A percentile compares a stretch with the other conserved stretches of the same genome.
These are phyloP conservation scores for Selenicereus undatus DNA, from an alignment of 148 eudicot species.

Conservation along the genomic window DNA sequence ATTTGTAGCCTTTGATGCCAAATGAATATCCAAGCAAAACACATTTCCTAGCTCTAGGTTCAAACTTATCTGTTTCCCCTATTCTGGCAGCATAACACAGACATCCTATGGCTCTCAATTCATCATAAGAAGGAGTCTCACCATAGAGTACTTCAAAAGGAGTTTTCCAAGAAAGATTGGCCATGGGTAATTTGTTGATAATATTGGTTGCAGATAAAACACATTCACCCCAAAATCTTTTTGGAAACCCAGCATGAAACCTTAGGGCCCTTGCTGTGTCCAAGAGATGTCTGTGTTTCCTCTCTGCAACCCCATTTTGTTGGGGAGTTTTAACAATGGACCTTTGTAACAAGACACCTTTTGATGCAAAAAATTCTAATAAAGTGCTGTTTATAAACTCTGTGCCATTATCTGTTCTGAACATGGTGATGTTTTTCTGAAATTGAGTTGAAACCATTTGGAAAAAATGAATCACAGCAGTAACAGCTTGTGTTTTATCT, in stretches of 20 bases:
- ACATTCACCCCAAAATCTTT: neutral
- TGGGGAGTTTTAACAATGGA: too few species aligned
- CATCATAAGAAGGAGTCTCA: neutral
- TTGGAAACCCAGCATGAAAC: neutral
- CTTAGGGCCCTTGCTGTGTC: neutral
- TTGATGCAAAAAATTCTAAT: too few species aligned
- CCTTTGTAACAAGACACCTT: too few species aligned
- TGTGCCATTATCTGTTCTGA: neutral
- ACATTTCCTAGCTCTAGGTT: neutral
- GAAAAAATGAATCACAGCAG: neutral
- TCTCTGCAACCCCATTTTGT: too few species aligned
- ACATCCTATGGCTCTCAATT: neutral
- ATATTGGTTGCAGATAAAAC: neutral
- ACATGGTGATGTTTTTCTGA: neutral
- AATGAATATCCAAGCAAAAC: neutral
- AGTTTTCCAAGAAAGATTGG: neutral
- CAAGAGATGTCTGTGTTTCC: too few species aligned
- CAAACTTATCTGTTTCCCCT: neutral
- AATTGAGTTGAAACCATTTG: neutral
- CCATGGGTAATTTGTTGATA: neutral
- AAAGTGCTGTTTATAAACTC: neutral
- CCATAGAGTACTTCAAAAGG: neutral
- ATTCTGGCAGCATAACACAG: neutral
- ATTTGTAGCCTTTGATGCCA: conserved; percentile 6
- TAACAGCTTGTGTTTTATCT: neutral